Evolutionary conservation across 805 yeast genomes (phyloP).

Genomic region (Cyberlindnera lachancei): DNA sequence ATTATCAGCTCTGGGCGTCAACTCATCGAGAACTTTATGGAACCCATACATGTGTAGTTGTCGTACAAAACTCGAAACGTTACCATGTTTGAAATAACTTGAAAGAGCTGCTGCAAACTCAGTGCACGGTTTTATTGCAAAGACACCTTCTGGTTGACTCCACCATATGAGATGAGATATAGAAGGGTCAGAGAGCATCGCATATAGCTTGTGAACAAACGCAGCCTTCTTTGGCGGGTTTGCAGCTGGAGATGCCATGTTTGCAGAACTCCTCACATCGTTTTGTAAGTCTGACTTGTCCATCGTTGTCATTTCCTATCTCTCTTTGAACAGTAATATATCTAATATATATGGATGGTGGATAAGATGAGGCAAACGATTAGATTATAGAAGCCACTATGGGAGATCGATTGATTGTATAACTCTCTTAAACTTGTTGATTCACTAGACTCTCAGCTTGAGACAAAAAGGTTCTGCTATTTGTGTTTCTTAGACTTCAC

Average conservation of each 20-base stretch:
- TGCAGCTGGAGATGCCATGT: background rate
- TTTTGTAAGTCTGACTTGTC: too few relatives aligned
- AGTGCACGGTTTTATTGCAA: constrained; percentile 57
- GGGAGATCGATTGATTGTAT: too few relatives aligned
- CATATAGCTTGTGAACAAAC: constrained; percentile 56
- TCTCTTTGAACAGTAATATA: too few relatives aligned
- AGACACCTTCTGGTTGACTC: constrained; percentile 42
- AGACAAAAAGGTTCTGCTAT: too few relatives aligned
- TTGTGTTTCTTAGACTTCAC: too few relatives aligned
- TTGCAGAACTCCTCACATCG: background rate
- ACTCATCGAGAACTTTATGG: constrained; percentile 55
- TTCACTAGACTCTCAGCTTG: too few relatives aligned
- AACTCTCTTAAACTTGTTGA: too few relatives aligned
- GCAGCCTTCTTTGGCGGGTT: constrained; percentile 28
- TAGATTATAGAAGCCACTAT: too few relatives aligned
- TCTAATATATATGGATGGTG: too few relatives aligned
- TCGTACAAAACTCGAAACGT: constrained; percentile 86
- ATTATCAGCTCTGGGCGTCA: constrained; percentile 14
- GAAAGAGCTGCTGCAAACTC: constrained; percentile 56
- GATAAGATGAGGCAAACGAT: too few relatives aligned
- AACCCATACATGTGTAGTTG: constrained; percentile 96
- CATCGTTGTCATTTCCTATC: too few relatives aligned
- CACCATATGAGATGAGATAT: constrained; percentile 56
- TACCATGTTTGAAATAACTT: constrained; percentile 88
- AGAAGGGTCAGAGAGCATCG: constrained; percentile 52